Base-by-base conservation (phyloP, 139 green algal genomes). In the Chlamydomonas sp. region DNA sequence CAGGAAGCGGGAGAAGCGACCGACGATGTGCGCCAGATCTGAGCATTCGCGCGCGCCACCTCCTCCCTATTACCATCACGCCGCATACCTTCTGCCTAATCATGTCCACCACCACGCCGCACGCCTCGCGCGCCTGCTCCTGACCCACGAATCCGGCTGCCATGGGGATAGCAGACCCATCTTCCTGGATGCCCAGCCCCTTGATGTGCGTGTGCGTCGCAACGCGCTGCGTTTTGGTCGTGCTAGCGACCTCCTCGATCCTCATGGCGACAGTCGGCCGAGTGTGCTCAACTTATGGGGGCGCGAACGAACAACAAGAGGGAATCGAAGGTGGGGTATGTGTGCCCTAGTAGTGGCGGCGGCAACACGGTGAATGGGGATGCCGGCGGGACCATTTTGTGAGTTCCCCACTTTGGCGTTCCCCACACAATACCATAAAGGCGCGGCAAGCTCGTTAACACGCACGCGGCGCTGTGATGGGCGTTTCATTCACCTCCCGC, bases 191-290 rank as follows among this genome's bases (percentile, higher is more conserved):
- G 13, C 93, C 93, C 2, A 98, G 79, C 1, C 91, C 95, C 74
- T 97, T 97, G 85, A 99, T 98, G 72, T 99, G 95, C 22, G 95
- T 97, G 79, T 99, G 95, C 0, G 94, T 94, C 3, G 91, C 94
- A 6, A 99, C 88, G 34, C 95, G 90, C 82, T 97, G 87, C 16
- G 90, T 85, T 74, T 97, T 97, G 33, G 88, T 91, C 22, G 91
- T 96, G 33, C 76, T 90, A 0, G 87, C 77, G 37, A 98, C 95
- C 74, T 98, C 95, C 75, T 99, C 94, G 34, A 99, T 99, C 5
- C 81, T 50, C 81, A 87, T 87, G 58, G 30, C 43, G 58, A n/a
- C n/a, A n/a, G n/a, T n/a, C n/a, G n/a, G n/a, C n/a, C n/a, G n/a
- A n/a, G n/a, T n/a, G n/a, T n/a, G n/a, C n/a, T n/a, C n/a, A n/a